A percentile compares a stretch with the other conserved stretches of the same genome.
Conservation (phyloP, 805 yeast genomes). For the Yarrowia osloensis region DNA sequence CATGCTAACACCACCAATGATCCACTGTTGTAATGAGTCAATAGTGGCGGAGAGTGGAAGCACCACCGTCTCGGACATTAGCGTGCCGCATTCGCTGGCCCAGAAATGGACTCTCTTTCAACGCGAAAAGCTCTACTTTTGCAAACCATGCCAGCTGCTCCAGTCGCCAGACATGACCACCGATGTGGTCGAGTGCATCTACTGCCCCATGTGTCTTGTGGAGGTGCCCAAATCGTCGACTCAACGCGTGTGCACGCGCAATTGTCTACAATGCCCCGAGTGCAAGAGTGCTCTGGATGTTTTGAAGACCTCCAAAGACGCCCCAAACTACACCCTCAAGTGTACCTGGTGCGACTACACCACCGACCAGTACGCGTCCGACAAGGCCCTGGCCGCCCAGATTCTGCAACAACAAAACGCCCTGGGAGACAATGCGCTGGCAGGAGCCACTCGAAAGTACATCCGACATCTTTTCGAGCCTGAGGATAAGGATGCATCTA, state of each 20-base stretch:
- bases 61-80: slow-evolving; percentile 10
- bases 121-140: slow-evolving; percentile 20
- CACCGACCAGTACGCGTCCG: not conserved
- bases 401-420: slow-evolving; percentile 1
- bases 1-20: not conserved
- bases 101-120: slow-evolving; percentile 13
- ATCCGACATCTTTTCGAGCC: slow-evolving; percentile 10
- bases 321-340: not conserved
- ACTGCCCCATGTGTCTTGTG: slow-evolving; percentile 27
- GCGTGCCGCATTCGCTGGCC: slow-evolving; percentile 13
- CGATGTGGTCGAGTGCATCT: slow-evolving; percentile 19
- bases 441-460: slow-evolving; percentile 4
- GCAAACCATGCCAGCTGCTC: slow-evolving; percentile 8
- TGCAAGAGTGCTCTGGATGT: slow-evolving; percentile 20
- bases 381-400: slow-evolving; percentile 12
- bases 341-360: slow-evolving; percentile 17
- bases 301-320: slow-evolving; percentile 11
- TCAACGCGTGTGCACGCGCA: slow-evolving; percentile 9
- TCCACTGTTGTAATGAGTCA: slow-evolving; percentile 22
- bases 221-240: slow-evolving; percentile 23
- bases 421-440: not conserved
- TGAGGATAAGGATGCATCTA: not conserved
- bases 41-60: slow-evolving; percentile 22
- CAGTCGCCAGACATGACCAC: slow-evolving; percentile 23
- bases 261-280: slow-evolving; percentile 25